Percentiles rank a stretch among this genome's conserved stretches.
phyloP scores from a whole-genome alignment of 345 rosid genomes.

The Aurinia saxatilis region DNA sequence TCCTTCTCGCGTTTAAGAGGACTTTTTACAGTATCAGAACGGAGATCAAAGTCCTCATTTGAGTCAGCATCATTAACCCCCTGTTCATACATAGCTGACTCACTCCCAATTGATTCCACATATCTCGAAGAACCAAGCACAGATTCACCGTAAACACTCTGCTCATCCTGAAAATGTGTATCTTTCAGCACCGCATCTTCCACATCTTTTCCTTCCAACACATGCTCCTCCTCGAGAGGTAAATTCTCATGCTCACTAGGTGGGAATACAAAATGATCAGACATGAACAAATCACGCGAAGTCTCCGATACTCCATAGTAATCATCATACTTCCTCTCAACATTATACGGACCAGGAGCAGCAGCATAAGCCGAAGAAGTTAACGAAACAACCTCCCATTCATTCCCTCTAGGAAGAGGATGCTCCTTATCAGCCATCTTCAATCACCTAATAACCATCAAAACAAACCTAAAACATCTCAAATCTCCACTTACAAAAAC shows the following conservation, averaged over 20 bases:
- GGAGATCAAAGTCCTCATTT: conserved; percentile 27
- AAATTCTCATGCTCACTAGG: conserved; percentile 65
- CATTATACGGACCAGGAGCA: conserved; percentile 63
- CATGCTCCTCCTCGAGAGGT: conserved; percentile 36
- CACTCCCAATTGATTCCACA: conserved; percentile 37
- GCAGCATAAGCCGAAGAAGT: conserved; percentile 95
- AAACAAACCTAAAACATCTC: background rate
- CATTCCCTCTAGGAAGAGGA: conserved; percentile 49
- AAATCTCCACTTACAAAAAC: too few species aligned
- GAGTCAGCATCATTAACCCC: too few species aligned
- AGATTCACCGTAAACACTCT: conserved; percentile 42
- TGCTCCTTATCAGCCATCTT: conserved; percentile 53
- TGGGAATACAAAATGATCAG: conserved; percentile 72
- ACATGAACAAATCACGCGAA: conserved; percentile 63
- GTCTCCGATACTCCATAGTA: conserved; percentile 42
- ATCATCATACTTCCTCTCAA: conserved; percentile 31
- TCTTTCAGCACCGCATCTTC: conserved; percentile 38
- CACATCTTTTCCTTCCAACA: conserved; percentile 43
- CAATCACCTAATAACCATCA: background rate
- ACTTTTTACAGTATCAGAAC: conserved; percentile 30
- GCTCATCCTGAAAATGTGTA: conserved; percentile 47
- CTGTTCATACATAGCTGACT: conserved; percentile 37
- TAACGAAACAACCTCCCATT: conserved; percentile 95
- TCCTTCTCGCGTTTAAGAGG: conserved; percentile 31
- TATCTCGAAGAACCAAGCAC: conserved; percentile 16